Base-by-base conservation (phyloP, 108 stramenopile genomes). In the Fragilariopsis cylindrus region DNA sequence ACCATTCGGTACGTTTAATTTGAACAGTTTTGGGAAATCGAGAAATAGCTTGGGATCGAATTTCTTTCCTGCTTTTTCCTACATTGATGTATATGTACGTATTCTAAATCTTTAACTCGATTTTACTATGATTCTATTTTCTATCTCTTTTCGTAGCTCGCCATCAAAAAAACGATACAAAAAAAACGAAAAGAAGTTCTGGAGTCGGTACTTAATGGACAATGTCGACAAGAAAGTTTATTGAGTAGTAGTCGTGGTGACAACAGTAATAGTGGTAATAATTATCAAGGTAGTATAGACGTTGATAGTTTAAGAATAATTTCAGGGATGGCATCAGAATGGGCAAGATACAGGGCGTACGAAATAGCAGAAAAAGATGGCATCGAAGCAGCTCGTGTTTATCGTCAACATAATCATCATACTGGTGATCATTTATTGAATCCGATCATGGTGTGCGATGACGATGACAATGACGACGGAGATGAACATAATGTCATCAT, bases 301-400 rank as follows among this genome's bases (percentile, higher is more conserved):
- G 49, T 30, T 19, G 76, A 76, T 19, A 12, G 49, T 9, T 21
- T 76, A 11, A 60, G 69, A 60, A 55, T 46, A 11, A 57, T 65
- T 48, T 48, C 65, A 45, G 21, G 54, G 40, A 18, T 58, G 65
- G 65, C 64, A 7, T 67, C 77, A 19, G 54, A 49, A 3, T 78
- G 77, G 77, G 70, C 70, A 3, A 43, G 65, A 11, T 50, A 57
- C 57, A 44, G 77, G 42, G 77, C 65, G 8, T 56, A 21, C 12
- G 71, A 72, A 40, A n/a, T 67, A 48, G 77, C 64, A 2, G n/a
- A 54, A 30, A n/a, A 60, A 21, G 77, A 78, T 60, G 77, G 71
- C 9, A 39, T 49, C 11, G 66, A 60, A 9, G 71, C 53, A 3
- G 63, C n/a, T 40, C 43, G 46, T 21, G 16, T 45, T 4, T 45